Percentiles rank a stretch among this genome's conserved stretches.
Evolutionary conservation across 805 yeast species (phyloP).

Genomic region (Wickerhamiella azymoides): DNA sequence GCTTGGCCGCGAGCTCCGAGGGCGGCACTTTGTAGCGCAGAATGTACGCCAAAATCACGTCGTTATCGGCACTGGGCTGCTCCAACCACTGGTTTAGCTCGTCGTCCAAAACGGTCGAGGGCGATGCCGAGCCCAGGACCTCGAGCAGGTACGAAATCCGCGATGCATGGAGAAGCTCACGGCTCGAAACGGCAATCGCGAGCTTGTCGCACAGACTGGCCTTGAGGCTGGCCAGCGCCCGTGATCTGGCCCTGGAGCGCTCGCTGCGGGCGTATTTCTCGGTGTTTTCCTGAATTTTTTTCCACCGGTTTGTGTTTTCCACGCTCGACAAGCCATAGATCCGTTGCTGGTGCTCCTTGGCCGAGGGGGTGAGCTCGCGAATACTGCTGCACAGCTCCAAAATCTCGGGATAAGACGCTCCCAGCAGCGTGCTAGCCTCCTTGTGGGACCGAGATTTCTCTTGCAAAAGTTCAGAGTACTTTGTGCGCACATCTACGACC

Average conservation of each 20-base stretch:
- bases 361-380: background rate
- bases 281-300: background rate
- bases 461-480: background rate
- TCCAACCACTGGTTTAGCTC: constrained; percentile 1
- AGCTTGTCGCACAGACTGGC: background rate
- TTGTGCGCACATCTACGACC: constrained; percentile 1
- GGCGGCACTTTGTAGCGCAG: constrained; percentile 2
- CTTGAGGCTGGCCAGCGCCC: background rate
- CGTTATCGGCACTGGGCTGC: background rate
- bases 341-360: background rate
- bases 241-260: background rate
- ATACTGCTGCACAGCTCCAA: background rate
- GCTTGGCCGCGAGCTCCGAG: background rate
- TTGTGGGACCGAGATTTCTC: background rate
- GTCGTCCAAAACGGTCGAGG: background rate
- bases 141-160: background rate
- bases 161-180: background rate
- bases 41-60: constrained; percentile 3
- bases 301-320: background rate
- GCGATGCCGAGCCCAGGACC: background rate
- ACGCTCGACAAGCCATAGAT: constrained; percentile 1
- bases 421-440: background rate
- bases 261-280: background rate
- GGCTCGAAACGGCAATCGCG: background rate
- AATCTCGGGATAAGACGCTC: constrained; percentile 6